Percentiles rank a stretch among this genome's conserved stretches.
phyloP scores from a whole-genome alignment of 2,329 filamentous ascomycete genomes.

The Ascochyta lentis region DNA sequence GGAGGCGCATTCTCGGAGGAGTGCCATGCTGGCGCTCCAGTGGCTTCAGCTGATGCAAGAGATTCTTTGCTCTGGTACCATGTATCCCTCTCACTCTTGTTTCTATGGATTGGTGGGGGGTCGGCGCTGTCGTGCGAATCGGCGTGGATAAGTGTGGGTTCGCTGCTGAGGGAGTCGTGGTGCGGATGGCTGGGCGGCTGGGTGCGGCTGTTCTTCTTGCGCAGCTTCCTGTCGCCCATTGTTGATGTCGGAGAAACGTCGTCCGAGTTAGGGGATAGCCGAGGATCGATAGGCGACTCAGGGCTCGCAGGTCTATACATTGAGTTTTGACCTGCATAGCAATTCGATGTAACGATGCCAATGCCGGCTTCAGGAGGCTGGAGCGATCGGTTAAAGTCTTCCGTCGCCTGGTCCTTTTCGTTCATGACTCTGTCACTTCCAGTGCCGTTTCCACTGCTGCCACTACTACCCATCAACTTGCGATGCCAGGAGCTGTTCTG shows the following conservation, averaged over 20 bases:
- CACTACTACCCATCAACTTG: slow-evolving; percentile 22
- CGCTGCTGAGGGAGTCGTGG: slow-evolving; percentile 14
- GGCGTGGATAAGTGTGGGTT: slow-evolving; percentile 12
- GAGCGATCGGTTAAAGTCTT: slow-evolving; percentile 11
- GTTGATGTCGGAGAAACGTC: slow-evolving; percentile 10
- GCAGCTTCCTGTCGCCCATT: slow-evolving; percentile 10
- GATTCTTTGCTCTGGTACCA: slow-evolving; percentile 14
- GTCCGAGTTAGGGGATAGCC: background rate
- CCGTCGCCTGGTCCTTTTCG: slow-evolving; percentile 9
- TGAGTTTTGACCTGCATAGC: slow-evolving; percentile 2
- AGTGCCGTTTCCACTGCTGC: slow-evolving; percentile 22
- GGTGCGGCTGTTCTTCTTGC: slow-evolving; percentile 14
- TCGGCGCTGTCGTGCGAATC: slow-evolving; percentile 8
- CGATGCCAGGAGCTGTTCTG: slow-evolving; percentile 40
- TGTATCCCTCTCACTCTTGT: slow-evolving; percentile 6
- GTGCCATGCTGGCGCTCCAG: background rate
- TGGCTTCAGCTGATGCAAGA: background rate
- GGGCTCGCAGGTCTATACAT: slow-evolving; percentile 1
- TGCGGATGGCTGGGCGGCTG: background rate
- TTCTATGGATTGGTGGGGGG: slow-evolving; percentile 3
- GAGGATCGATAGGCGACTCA: slow-evolving; percentile 23
- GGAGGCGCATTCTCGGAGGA: background rate
- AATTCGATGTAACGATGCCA: slow-evolving; percentile 1
- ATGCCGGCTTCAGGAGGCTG: background rate
- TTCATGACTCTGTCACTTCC: slow-evolving; percentile 19